These are phyloP conservation scores for Sesbania bispinosa DNA, from an alignment of 306 rosid genomes.

Conservation along the genomic window DNA sequence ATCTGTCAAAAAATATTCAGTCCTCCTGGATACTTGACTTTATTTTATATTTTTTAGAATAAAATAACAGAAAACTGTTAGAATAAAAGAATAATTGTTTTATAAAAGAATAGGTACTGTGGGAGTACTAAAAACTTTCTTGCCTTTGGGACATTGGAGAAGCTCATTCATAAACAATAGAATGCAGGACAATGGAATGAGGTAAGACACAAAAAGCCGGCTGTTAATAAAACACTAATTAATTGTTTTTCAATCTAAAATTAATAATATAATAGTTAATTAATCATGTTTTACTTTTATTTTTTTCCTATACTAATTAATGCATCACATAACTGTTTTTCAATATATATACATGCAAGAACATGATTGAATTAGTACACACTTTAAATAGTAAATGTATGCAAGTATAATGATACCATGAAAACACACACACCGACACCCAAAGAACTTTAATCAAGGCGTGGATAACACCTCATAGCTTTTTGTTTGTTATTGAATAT, in stretches of 20 bases:
- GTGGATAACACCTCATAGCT: slow-evolving; percentile 25
- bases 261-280: too few relatives aligned
- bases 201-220: background rate
- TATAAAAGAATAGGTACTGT: too few relatives aligned
- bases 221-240: background rate
- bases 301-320: background rate
- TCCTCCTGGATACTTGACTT: too few relatives aligned
- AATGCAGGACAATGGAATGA: background rate
- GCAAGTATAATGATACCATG: background rate
- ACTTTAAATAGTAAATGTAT: slow-evolving; percentile 6
- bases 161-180: background rate
- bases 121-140: background rate
- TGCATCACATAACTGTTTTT: background rate
- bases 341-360: background rate
- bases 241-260: background rate
- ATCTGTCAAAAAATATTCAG: too few relatives aligned
- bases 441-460: background rate
- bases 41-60: too few relatives aligned
- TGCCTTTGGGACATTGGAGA: background rate
- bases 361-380: background rate
- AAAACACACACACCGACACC: slow-evolving; percentile 41
- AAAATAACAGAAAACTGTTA: too few relatives aligned
- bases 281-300: background rate
- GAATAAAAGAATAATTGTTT: too few relatives aligned
- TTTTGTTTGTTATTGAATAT: slow-evolving; percentile 6